phyloP scores from a whole-genome alignment of 1,139 yeast species.

The Yamadazyma buinensis region DNA sequence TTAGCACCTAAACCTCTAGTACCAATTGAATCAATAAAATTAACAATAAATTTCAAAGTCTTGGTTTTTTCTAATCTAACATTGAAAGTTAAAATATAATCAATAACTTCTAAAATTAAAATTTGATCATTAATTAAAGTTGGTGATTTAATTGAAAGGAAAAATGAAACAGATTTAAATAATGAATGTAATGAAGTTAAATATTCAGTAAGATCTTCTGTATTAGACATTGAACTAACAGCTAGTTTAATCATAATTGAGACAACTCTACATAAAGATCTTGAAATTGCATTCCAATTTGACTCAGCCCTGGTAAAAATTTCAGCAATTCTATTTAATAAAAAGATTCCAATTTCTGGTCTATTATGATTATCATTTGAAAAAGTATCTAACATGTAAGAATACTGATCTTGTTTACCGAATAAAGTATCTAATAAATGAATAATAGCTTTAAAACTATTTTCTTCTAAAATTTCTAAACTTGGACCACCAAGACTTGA shows the following conservation, averaged over 20 bases:
- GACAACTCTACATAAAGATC: constrained; percentile 60
- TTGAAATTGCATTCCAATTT: constrained; percentile 60
- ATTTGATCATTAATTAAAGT: constrained; percentile 57
- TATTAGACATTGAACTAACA: constrained; percentile 23
- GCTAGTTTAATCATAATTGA: constrained; percentile 47
- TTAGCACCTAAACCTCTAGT: constrained; percentile 49
- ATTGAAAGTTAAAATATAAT: constrained; percentile 46
- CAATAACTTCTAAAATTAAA: constrained; percentile 53
- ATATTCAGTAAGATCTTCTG: constrained; percentile 28
- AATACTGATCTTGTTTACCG: constrained; percentile 64
- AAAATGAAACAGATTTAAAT: constrained; percentile 41
- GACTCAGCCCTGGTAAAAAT: constrained; percentile 48
- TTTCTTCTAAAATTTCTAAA: constrained; percentile 34
- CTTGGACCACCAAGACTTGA: constrained; percentile 16
- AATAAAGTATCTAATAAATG: constrained; percentile 61
- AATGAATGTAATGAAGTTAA: constrained; percentile 25
- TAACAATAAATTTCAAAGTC: constrained; percentile 35
- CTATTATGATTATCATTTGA: constrained; percentile 27
- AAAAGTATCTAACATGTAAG: constrained; percentile 52
- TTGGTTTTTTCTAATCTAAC: constrained; percentile 35
- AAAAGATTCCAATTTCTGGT: constrained; percentile 50
- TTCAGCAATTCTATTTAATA: constrained; percentile 44
- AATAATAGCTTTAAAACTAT: constrained; percentile 51
- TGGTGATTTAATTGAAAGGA: constrained; percentile 46
- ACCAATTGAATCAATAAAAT: constrained; percentile 50